These are phyloP conservation scores for Plenodomus biglobosus DNA, from an alignment of 2,329 filamentous ascomycete species.

Conservation along the genomic window DNA sequence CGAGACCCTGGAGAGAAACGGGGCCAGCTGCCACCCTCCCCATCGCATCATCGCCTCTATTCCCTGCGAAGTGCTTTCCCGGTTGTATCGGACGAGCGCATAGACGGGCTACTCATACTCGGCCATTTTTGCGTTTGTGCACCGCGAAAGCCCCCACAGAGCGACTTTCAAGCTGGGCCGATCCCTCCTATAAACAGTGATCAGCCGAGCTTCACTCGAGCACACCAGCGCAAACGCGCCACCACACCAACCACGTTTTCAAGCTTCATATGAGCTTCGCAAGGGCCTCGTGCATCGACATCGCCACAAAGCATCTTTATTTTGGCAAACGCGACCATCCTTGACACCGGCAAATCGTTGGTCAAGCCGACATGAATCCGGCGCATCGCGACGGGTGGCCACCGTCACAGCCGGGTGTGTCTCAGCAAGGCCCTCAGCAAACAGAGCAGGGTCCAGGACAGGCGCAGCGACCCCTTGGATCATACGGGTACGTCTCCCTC, in stretches of 20 bases:
- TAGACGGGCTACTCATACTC: slow-evolving; percentile 14
- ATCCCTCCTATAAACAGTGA: slow-evolving; percentile 24
- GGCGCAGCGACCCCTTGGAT: slow-evolving; percentile 36
- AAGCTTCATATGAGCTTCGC: slow-evolving; percentile 17
- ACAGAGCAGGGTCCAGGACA: slow-evolving; percentile 40
- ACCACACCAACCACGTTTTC: neutral
- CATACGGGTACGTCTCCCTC: slow-evolving; percentile 40
- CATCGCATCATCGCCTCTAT: slow-evolving; percentile 16
- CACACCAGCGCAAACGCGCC: slow-evolving; percentile 15
- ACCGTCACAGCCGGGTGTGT: slow-evolving; percentile 49
- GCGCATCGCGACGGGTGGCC: slow-evolving; percentile 47
- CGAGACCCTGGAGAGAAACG: slow-evolving; percentile 17
- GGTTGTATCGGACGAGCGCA: slow-evolving; percentile 23
- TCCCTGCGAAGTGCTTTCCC: slow-evolving; percentile 8
- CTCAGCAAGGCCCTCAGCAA: slow-evolving; percentile 50
- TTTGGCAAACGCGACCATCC: slow-evolving; percentile 14
- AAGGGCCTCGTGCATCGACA: slow-evolving; percentile 7
- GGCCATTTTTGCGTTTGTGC: slow-evolving; percentile 12
- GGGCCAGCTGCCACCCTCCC: slow-evolving; percentile 8
- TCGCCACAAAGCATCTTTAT: slow-evolving; percentile 19
- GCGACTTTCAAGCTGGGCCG: slow-evolving; percentile 24
- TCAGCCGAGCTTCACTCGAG: slow-evolving; percentile 17
- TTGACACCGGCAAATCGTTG: slow-evolving; percentile 31
- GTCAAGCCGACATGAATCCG: slow-evolving; percentile 46
- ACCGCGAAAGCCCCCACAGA: neutral